Percentiles rank a stretch among this genome's conserved stretches.
phyloP scores from a whole-genome alignment of 345 rosid species.

The Turritis glabra region DNA sequence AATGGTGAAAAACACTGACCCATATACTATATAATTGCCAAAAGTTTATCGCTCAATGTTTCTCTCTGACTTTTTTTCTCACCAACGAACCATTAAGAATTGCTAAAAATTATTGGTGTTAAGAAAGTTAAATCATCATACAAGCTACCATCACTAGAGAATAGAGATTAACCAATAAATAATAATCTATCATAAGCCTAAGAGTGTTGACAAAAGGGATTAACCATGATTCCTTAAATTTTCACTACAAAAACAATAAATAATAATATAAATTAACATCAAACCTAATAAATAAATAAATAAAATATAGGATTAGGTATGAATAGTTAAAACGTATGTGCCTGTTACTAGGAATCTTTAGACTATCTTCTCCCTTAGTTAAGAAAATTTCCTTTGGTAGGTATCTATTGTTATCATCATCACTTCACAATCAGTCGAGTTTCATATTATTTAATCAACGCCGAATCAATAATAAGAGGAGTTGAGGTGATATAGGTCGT shows the following conservation, averaged over 20 bases:
- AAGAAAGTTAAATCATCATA: background rate
- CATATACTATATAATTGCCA: background rate
- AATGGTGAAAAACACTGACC: background rate
- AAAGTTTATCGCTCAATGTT: background rate
- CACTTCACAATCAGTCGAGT: conserved; percentile 12
- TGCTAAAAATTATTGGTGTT: background rate
- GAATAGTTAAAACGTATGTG: conserved; percentile 22
- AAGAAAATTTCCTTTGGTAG: conserved; percentile 23
- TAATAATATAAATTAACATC: background rate
- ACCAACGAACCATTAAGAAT: conserved; percentile 9
- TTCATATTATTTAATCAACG: conserved; percentile 4
- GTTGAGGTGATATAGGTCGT: background rate
- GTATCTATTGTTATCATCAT: conserved; percentile 23
- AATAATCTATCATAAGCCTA: background rate
- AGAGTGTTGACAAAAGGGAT: conserved; percentile 8
- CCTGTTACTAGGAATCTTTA: conserved; percentile 27
- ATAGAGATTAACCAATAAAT: background rate
- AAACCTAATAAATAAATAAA: background rate
- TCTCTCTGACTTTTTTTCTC: background rate
- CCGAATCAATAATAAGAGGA: background rate
- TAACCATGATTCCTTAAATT: conserved; percentile 7
- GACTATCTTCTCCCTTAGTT: conserved; percentile 33
- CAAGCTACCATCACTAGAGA: conserved; percentile 6
- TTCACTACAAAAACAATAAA: background rate
- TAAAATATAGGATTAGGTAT: conserved; percentile 8